These are phyloP conservation scores for Boletales sp. DNA, from an alignment of 768 basidiomycete species.

Conservation along the genomic window DNA sequence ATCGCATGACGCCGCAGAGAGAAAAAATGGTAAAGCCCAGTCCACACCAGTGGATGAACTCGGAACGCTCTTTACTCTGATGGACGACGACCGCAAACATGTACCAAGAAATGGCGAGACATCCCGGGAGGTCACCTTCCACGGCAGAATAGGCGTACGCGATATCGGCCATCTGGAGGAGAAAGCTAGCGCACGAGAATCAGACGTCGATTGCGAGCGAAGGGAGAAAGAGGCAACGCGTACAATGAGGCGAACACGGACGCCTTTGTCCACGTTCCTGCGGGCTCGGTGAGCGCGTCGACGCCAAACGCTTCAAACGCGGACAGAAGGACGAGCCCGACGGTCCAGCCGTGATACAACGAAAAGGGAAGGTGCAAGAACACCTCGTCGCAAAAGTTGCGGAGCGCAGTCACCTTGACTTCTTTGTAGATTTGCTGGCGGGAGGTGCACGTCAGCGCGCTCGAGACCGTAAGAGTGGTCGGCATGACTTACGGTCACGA, in stretches of 20 bases:
- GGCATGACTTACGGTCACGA: constrained; percentile 42
- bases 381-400: constrained; percentile 52
- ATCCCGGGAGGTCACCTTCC: constrained; percentile 67
- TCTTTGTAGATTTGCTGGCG: constrained; percentile 59
- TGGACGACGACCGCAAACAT: constrained; percentile 63
- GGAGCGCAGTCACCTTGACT: constrained; percentile 53
- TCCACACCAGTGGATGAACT: constrained; percentile 66
- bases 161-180: constrained; percentile 55
- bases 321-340: constrained; percentile 49
- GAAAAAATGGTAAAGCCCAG: constrained; percentile 61
- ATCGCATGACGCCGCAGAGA: constrained; percentile 61
- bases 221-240: constrained; percentile 2
- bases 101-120: constrained; percentile 63
- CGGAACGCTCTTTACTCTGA: constrained; percentile 38
- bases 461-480: constrained; percentile 1
- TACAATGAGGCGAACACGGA: constrained; percentile 59
- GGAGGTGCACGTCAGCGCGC: not conserved
- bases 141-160: constrained; percentile 63
- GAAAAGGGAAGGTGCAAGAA: constrained; percentile 75
- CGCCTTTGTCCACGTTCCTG: constrained; percentile 58
- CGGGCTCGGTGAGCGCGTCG: constrained; percentile 47
- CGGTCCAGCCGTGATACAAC: constrained; percentile 62
- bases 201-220: not conserved
- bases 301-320: constrained; percentile 62
- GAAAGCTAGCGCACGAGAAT: constrained; percentile 33